Evolutionary conservation across 2,329 filamentous ascomycete genomes (phyloP), one percentile per base, ranked within the genome.

Genomic region (Arachnomyces sp.): DNA sequence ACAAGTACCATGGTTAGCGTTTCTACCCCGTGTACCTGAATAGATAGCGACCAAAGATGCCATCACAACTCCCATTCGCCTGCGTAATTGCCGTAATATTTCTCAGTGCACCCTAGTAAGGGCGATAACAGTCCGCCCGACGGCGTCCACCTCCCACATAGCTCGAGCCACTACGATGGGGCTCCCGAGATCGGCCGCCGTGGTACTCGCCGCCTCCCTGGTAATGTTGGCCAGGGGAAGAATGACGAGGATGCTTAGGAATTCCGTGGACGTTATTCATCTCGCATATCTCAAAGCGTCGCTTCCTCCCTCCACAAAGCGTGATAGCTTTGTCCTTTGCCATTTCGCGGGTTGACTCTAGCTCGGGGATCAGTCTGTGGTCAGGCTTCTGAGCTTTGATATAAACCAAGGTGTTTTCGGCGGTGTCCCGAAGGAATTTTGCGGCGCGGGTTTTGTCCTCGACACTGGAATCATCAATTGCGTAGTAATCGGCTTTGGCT

Each of bases 391-490:
- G 49, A 7, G 51, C 39, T 17, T 49, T 43, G 7, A 68, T 48
- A 34, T 62, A 63, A 11, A 52, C 49, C 12, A 66, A 50, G 1
- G 57, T 51, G 39, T 67, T 67, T 42, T 68, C 65, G 4, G 64
- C 63, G 1, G 62, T 67, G 46, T 68, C 65, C 3, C 65, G 61
- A 17, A 69, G 58, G 36, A 66, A 68, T 36, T 60, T 60, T 16
- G 62, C 60, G 1, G 56, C 50, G 15, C 50, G 46, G 28, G 52
- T 47, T 25, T 49, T 50, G 3, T 50, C 43, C 2, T 50, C 39
- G 20, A 49, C 53, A 20, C 58, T 45, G 20, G 39, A 44, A 29
- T 51, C 40, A 29, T 52, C 49, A 20, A 57, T 43, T 3, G 44
- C 46, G 42, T 59, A 51, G 46, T 62, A 65, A 4, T 68, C 63